These are phyloP conservation scores for Wickerhamomyces silvicola DNA, from an alignment of 805 yeast genomes.

Conservation along the genomic window DNA sequence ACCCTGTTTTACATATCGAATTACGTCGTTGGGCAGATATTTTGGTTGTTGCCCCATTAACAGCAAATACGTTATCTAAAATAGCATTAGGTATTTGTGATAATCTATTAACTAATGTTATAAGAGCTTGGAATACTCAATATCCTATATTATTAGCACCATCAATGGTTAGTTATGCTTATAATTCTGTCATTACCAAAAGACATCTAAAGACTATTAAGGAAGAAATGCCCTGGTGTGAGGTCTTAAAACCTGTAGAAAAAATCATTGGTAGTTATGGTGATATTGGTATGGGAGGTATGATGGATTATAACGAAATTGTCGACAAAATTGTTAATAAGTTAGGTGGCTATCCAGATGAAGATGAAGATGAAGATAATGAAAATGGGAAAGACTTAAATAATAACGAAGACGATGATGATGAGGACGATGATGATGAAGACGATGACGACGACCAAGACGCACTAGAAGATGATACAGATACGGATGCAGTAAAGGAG, in stretches of 20 bases:
- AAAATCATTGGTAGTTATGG: slow-evolving; percentile 91
- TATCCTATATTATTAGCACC: slow-evolving; percentile 90
- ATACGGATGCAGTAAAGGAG: slow-evolving; percentile 11
- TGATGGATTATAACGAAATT: slow-evolving; percentile 96
- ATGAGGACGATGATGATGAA: slow-evolving; percentile 41
- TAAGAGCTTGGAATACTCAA: slow-evolving; percentile 93
- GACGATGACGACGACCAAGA: slow-evolving; percentile 35
- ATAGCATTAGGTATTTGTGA: slow-evolving; percentile 89
- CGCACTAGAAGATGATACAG: slow-evolving; percentile 15
- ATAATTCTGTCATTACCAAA: slow-evolving; percentile 82
- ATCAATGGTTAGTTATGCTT: slow-evolving; percentile 90
- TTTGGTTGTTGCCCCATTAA: slow-evolving; percentile 85
- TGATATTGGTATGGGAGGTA: slow-evolving; percentile 99
- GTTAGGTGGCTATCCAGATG: slow-evolving; percentile 56
- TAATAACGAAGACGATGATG: slow-evolving; percentile 38
- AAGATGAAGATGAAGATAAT: slow-evolving; percentile 42
- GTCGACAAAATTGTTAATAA: slow-evolving; percentile 78
- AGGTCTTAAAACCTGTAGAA: slow-evolving; percentile 89
- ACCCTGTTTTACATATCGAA: slow-evolving; percentile 93
- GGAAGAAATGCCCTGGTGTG: slow-evolving; percentile 94
- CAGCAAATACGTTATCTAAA: slow-evolving; percentile 89
- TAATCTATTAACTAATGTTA: slow-evolving; percentile 80
- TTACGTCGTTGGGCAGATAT: slow-evolving; percentile 96
- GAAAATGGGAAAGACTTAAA: no score
- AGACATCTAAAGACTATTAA: slow-evolving; percentile 69